Evolutionary conservation across 73 alveolate species (phyloP).

Genomic region (Tetrahymena borealis): DNA sequence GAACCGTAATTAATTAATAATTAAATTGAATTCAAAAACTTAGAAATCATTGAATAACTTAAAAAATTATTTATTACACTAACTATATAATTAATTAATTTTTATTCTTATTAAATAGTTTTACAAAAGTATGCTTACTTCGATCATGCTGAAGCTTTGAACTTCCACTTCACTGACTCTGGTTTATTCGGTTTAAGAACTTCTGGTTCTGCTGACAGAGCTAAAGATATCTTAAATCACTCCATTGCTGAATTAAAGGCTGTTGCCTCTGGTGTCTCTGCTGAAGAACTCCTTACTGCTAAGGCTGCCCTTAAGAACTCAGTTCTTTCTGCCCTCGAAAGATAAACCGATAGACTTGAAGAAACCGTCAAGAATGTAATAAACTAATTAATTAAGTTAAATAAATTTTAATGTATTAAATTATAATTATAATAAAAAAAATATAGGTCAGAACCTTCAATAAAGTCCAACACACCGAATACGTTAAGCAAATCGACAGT

Average conservation of each 20-base stretch:
- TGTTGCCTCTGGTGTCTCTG: slow-evolving; percentile 10
- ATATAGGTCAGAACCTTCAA: slow-evolving; percentile 23
- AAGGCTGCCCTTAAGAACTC: slow-evolving; percentile 19
- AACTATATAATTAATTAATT: not conserved
- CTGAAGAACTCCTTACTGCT: slow-evolving; percentile 34
- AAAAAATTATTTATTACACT: no score
- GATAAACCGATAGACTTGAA: slow-evolving; percentile 40
- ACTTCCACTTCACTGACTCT: slow-evolving; percentile 39
- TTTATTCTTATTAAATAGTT: not conserved
- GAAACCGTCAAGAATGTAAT: slow-evolving; percentile 39
- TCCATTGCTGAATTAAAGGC: slow-evolving; percentile 19
- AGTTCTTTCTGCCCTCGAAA: slow-evolving; percentile 33
- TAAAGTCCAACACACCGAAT: slow-evolving; percentile 14
- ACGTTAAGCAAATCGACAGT: slow-evolving; percentile 15
- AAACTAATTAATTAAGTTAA: not conserved
- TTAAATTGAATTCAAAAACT: no score
- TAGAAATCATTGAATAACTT: no score
- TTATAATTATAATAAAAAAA: not conserved
- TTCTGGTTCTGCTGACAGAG: slow-evolving; percentile 44
- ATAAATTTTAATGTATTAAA: not conserved
- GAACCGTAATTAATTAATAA: not conserved
- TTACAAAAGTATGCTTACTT: slow-evolving; percentile 20
- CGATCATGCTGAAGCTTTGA: slow-evolving; percentile 32
- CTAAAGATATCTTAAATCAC: slow-evolving; percentile 10
- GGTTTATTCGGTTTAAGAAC: slow-evolving; percentile 41